Evolutionary conservation across 768 basidiomycete species (phyloP).

Genomic region (Agaricus subrufescens): DNA sequence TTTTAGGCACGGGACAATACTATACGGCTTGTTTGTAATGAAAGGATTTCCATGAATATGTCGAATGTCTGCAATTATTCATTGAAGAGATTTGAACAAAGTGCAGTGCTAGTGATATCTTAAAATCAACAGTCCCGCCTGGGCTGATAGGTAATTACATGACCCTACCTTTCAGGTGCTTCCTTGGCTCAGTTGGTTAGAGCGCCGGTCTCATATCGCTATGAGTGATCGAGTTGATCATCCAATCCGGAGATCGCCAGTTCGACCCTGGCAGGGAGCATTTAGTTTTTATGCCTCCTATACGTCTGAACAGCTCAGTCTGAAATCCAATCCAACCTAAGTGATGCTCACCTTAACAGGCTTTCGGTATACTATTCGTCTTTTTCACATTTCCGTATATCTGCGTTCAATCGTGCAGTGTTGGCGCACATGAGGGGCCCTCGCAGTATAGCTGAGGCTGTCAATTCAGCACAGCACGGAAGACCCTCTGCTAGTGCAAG

Average conservation of each 20-base stretch:
- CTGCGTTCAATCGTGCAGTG: not conserved
- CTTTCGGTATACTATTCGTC: too few species aligned
- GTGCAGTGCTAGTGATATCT: not conserved
- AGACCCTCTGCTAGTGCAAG: not conserved
- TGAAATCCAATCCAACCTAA: not conserved
- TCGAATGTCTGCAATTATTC: too few species aligned
- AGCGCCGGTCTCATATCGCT: conserved; percentile 11
- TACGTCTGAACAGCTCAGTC: not conserved
- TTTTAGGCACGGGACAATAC: not conserved
- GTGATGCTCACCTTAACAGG: not conserved
- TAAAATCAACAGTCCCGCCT: not conserved
- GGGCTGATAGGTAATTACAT: too few species aligned
- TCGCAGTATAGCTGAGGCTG: conserved; percentile 1
- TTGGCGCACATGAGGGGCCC: not conserved
- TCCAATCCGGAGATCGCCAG: conserved; percentile 11
- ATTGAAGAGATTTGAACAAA: too few species aligned
- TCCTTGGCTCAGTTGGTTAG: conserved; percentile 12
- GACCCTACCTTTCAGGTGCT: not conserved
- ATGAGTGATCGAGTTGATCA: not conserved
- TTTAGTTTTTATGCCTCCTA: not conserved
- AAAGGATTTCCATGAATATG: too few species aligned
- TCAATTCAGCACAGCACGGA: not conserved
- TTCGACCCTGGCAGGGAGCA: conserved; percentile 12
- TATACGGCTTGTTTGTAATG: not conserved
- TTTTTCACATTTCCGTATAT: too few species aligned